Evolutionary conservation across 495 filamentous ascomycete species (phyloP).

Genomic region (Podospora sp.): DNA sequence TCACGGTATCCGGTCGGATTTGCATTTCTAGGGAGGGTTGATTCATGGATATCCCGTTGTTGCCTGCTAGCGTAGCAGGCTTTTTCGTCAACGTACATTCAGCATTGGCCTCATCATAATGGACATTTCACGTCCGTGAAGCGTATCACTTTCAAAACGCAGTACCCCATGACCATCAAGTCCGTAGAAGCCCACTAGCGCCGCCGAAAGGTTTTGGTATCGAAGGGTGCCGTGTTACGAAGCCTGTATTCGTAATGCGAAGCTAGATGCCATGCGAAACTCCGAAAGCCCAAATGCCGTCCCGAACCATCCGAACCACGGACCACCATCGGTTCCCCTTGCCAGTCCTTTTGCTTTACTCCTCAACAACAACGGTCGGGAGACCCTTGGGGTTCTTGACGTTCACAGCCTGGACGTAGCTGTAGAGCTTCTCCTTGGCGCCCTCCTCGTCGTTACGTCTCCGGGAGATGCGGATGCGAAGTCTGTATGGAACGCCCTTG

Average conservation of each 20-base stretch:
- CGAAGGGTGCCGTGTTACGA: slow-evolving; percentile 41
- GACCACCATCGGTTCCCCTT: slow-evolving; percentile 36
- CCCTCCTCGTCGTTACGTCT: slow-evolving; percentile 99
- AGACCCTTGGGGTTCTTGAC: slow-evolving; percentile 99
- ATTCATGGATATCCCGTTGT: slow-evolving; percentile 38
- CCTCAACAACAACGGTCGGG: slow-evolving; percentile 75
- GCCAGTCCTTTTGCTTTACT: slow-evolving; percentile 46
- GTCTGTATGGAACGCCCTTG: slow-evolving; percentile 95
- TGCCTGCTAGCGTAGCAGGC: slow-evolving; percentile 32
- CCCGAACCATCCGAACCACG: slow-evolving; percentile 42
- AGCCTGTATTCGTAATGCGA: slow-evolving; percentile 53
- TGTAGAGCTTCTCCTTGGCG: slow-evolving; percentile 97
- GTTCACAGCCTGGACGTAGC: slow-evolving; percentile 98
- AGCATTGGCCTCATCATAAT: slow-evolving; percentile 34
- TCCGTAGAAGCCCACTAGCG: slow-evolving; percentile 20
- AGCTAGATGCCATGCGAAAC: slow-evolving; percentile 57
- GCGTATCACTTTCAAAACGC: slow-evolving; percentile 33
- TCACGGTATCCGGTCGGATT: slow-evolving; percentile 34
- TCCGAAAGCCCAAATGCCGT: slow-evolving; percentile 55
- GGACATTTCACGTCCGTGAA: slow-evolving; percentile 32
- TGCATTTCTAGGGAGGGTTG: slow-evolving; percentile 39
- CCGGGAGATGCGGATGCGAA: slow-evolving; percentile 96
- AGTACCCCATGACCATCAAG: slow-evolving; percentile 13
- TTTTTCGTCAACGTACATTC: slow-evolving; percentile 31
- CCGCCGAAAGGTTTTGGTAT: slow-evolving; percentile 34